Evolutionary conservation across 106 monocot species (phyloP).

Genomic region (Hemerocallis citrina): DNA sequence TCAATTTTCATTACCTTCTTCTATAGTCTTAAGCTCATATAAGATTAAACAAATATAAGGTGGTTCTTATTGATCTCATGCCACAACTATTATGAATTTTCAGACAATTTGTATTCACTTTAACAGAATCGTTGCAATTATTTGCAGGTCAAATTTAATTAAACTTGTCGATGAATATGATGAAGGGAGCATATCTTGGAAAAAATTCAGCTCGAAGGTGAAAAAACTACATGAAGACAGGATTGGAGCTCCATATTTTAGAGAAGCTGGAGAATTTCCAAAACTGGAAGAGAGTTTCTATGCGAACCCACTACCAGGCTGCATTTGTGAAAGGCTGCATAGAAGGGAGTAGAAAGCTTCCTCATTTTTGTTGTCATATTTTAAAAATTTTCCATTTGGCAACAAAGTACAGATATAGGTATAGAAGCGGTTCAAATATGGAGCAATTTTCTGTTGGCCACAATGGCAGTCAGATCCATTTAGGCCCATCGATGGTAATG

Average conservation of each 20-base stretch:
- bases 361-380: neutral
- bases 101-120: neutral
- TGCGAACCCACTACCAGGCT: conserved; percentile 83
- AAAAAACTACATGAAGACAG: conserved; percentile 59
- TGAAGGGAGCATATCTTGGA: conserved; percentile 66
- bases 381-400: neutral
- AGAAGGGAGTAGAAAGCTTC: neutral
- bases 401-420: neutral
- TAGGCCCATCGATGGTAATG: neutral
- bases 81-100: neutral
- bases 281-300: conserved; percentile 93
- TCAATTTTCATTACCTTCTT: no score
- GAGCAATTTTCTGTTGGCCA: neutral
- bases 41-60: no score
- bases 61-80: neutral
- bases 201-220: conserved; percentile 76
- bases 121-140: neutral
- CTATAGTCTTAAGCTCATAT: no score
- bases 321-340: conserved; percentile 59
- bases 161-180: conserved; percentile 66
- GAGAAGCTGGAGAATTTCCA: conserved; percentile 76
- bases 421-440: neutral
- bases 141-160: conserved; percentile 62
- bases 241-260: conserved; percentile 65
- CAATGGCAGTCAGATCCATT: neutral